A percentile compares a stretch with the other conserved stretches of the same genome.
Evolutionary conservation across 495 filamentous ascomycete genomes (phyloP).

Genomic region (Oidiodendron maius): DNA sequence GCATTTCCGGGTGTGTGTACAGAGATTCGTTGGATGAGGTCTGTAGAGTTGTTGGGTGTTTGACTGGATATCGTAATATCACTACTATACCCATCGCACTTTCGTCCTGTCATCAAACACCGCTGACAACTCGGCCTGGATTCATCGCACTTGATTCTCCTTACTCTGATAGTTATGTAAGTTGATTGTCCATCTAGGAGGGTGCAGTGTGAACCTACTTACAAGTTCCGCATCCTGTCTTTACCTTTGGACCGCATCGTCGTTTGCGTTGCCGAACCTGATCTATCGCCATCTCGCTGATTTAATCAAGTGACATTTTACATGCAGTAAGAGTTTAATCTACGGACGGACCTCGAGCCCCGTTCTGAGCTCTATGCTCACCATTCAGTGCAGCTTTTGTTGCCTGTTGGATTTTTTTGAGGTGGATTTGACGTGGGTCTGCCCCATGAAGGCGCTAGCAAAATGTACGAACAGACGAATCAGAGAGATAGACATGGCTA

Average conservation of each 20-base stretch:
- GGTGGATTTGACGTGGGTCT: slow-evolving; percentile 1
- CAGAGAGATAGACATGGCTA: slow-evolving; percentile 2
- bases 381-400: slow-evolving; percentile 1
- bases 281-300: not conserved
- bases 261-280: slow-evolving; percentile 2
- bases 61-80: slow-evolving; percentile 4
- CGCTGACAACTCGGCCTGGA: slow-evolving; percentile 11
- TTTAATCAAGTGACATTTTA: slow-evolving; percentile 2
- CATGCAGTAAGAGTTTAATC: not conserved
- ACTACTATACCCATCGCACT: slow-evolving; percentile 13
- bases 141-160: slow-evolving; percentile 19
- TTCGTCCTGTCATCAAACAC: slow-evolving; percentile 13
- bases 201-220: not conserved
- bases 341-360: slow-evolving; percentile 1
- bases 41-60: not conserved
- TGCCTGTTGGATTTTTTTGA: slow-evolving; percentile 4
- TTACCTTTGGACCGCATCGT: slow-evolving; percentile 5
- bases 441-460: not conserved
- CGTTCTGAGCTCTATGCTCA: slow-evolving; percentile 1
- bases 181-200: not conserved
- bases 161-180: slow-evolving; percentile 15
- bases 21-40: slow-evolving; percentile 3
- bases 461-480: slow-evolving; percentile 3
- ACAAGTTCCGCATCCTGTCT: slow-evolving; percentile 5
- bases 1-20: slow-evolving; percentile 3